Percentiles rank a stretch among this genome's conserved stretches.
phyloP scores from a whole-genome alignment of 495 filamentous ascomycete species.

The Podospora didyma region DNA sequence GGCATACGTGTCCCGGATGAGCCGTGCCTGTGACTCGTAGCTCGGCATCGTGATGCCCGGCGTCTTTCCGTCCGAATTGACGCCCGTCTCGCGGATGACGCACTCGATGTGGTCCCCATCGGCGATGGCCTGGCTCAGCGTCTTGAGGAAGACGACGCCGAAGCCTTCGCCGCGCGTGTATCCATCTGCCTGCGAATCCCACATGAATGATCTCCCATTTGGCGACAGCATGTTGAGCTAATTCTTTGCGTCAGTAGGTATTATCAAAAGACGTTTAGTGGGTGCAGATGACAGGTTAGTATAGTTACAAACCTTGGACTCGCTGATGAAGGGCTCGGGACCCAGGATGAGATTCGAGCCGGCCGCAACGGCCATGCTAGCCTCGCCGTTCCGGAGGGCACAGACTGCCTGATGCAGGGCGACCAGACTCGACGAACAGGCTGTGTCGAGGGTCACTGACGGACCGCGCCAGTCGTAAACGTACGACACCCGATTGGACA shows the following conservation, averaged over 20 bases:
- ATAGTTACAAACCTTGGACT: slow-evolving; percentile 30
- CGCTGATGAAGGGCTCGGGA: slow-evolving; percentile 32
- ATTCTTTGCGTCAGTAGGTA: slow-evolving; percentile 49
- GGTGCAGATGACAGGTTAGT: slow-evolving; percentile 37
- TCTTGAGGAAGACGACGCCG: slow-evolving; percentile 50
- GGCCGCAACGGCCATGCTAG: slow-evolving; percentile 40
- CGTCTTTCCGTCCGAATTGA: slow-evolving; percentile 52
- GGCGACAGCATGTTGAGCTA: slow-evolving; percentile 38
- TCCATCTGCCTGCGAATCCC: slow-evolving; percentile 56
- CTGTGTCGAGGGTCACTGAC: slow-evolving; percentile 45
- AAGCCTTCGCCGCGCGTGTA: slow-evolving; percentile 61
- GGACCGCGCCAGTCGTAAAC: slow-evolving; percentile 42
- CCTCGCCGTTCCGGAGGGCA: slow-evolving; percentile 39
- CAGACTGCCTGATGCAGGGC: slow-evolving; percentile 50
- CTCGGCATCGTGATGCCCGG: slow-evolving; percentile 53
- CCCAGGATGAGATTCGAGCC: slow-evolving; percentile 51
- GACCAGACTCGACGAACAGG: slow-evolving; percentile 51
- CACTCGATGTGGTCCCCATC: slow-evolving; percentile 55
- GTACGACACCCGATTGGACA: slow-evolving; percentile 49
- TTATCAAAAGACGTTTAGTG: slow-evolving; percentile 56
- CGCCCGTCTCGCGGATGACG: slow-evolving; percentile 50
- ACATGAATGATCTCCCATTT: slow-evolving; percentile 48
- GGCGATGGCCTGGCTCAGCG: slow-evolving; percentile 41
- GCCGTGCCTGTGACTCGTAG: slow-evolving; percentile 49
- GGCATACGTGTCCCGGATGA: slow-evolving; percentile 47